phyloP scores from a whole-genome alignment of 148 eudicot species.

The Nepenthes gracilis region DNA sequence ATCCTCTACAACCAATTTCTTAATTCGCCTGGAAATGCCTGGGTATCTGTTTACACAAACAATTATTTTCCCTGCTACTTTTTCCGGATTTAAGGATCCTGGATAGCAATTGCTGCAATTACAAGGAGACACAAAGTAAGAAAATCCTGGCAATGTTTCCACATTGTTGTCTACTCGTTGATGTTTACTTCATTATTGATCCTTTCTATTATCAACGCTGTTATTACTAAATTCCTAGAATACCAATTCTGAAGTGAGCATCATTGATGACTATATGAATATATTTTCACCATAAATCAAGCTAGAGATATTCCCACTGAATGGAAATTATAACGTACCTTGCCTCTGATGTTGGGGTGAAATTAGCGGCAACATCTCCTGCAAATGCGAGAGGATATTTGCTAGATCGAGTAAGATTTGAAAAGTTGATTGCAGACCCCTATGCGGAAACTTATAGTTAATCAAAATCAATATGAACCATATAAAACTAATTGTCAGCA shows the following conservation, averaged over 20 bases:
- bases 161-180: background rate
- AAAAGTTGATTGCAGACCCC: constrained; percentile 52
- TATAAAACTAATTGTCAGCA: background rate
- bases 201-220: background rate
- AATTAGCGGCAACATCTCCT: constrained; percentile 35
- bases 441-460: constrained; percentile 7
- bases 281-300: background rate
- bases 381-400: constrained; percentile 45
- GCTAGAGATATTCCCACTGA: background rate
- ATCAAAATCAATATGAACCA: background rate
- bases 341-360: constrained; percentile 47
- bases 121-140: background rate
- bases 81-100: constrained; percentile 39
- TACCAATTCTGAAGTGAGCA: background rate
- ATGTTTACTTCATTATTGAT: background rate
- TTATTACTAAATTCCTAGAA: background rate
- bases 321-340: constrained; percentile 18
- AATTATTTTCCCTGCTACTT: constrained; percentile 46
- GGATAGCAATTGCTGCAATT: constrained; percentile 52
- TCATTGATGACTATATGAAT: background rate
- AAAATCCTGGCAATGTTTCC: background rate
- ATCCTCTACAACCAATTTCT: constrained; percentile 52
- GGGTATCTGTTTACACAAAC: constrained; percentile 36
- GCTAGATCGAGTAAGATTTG: constrained; percentile 25
- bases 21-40: constrained; percentile 29